Conservation (phyloP, 345 rosid genomes). For the Excoecaria agallocha region DNA sequence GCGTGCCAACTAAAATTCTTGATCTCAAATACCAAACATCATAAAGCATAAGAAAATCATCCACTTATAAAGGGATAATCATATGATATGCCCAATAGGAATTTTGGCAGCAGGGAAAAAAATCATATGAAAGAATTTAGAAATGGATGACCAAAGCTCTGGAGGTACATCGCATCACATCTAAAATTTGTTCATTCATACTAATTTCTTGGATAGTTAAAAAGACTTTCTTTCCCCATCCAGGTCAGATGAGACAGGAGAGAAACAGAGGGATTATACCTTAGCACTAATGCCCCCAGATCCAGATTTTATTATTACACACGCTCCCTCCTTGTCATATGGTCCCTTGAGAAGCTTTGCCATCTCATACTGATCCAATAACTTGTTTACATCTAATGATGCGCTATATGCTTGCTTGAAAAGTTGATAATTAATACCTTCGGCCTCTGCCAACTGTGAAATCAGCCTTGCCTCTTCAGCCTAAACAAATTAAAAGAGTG, state of each 20-base stretch:
- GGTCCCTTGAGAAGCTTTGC: constrained; percentile 65
- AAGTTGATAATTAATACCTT: constrained; percentile 60
- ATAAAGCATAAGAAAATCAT: neutral
- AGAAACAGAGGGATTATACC: constrained; percentile 34
- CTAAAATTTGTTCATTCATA: neutral
- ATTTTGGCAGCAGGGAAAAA: neutral
- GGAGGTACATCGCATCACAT: constrained; percentile 3
- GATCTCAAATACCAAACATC: neutral
- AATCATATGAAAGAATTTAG: neutral
- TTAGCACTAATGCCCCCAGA: constrained; percentile 41
- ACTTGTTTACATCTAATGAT: constrained; percentile 57
- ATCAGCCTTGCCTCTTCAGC: constrained; percentile 81
- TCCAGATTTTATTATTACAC: constrained; percentile 54
- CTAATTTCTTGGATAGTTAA: neutral
- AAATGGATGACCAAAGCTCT: neutral
- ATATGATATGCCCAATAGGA: neutral
- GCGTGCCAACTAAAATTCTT: neutral
- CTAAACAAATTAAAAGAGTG: constrained; percentile 34
- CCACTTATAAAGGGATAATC: neutral
- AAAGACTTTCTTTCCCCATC: neutral
- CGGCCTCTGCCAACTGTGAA: constrained; percentile 61
- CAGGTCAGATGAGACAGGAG: constrained; percentile 4
- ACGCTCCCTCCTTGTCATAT: constrained; percentile 73
- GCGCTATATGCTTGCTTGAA: constrained; percentile 68
- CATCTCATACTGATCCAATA: constrained; percentile 73